Conservation (phyloP, 148 eudicot genomes). For the Rhododendron henanense region DNA sequence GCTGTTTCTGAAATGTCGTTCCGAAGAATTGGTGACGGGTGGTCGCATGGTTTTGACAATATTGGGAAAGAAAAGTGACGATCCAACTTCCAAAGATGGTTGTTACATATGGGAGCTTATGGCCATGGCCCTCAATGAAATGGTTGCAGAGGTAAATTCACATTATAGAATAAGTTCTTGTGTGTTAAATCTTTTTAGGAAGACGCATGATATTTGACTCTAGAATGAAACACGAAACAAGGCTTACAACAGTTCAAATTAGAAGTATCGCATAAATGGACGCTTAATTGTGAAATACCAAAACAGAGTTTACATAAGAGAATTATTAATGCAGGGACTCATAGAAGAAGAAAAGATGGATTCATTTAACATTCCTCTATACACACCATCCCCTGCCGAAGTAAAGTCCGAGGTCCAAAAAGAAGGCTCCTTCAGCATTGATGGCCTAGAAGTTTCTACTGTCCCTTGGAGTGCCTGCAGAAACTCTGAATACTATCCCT, state of each 20-base stretch:
- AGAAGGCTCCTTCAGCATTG: slow-evolving; percentile 43
- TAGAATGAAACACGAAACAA: too few species aligned
- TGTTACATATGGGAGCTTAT: slow-evolving; percentile 44
- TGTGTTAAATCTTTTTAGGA: not conserved
- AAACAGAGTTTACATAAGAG: not conserved
- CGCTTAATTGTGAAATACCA: not conserved
- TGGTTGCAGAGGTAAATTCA: slow-evolving; percentile 49
- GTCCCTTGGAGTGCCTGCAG: slow-evolving; percentile 32
- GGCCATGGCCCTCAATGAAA: slow-evolving; percentile 36
- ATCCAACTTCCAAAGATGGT: slow-evolving; percentile 39
- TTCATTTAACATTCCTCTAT: slow-evolving; percentile 43
- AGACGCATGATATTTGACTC: too few species aligned
- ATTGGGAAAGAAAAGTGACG: slow-evolving; percentile 41
- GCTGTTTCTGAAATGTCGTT: slow-evolving; percentile 37
- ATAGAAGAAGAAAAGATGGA: slow-evolving; percentile 48
- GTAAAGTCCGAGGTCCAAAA: slow-evolving; percentile 26
- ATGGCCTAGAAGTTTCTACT: slow-evolving; percentile 25
- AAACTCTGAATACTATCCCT: not conserved
- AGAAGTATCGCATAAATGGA: not conserved
- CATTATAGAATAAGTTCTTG: too few species aligned
- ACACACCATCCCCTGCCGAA: slow-evolving; percentile 46
- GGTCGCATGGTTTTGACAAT: slow-evolving; percentile 58
- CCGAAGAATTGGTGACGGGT: slow-evolving; percentile 38
- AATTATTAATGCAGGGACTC: slow-evolving; percentile 31
- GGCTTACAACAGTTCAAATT: too few species aligned